phyloP scores from a whole-genome alignment of 768 basidiomycete species.

The Cystofilobasidium bisporidii region DNA sequence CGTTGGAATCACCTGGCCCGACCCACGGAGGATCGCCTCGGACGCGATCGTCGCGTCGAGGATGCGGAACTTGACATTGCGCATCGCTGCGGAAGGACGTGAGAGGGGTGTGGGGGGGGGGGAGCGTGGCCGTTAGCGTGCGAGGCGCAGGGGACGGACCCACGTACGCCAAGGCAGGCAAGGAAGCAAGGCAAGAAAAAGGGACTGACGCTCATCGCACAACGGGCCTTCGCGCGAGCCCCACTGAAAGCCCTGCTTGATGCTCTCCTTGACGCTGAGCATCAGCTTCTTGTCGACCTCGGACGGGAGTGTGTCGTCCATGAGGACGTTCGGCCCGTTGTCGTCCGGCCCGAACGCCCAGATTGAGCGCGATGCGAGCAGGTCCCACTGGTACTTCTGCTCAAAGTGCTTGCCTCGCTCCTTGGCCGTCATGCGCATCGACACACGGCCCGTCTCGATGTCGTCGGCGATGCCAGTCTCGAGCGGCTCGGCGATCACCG shows the following conservation, averaged over 20 bases:
- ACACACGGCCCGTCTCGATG: conserved; percentile 82
- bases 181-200: too few species aligned
- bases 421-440: conserved; percentile 89
- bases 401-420: conserved; percentile 93
- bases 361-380: conserved; percentile 92
- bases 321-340: conserved; percentile 78
- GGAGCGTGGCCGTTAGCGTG: too few species aligned
- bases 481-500: conserved; percentile 97
- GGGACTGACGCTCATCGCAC: conserved; percentile 88
- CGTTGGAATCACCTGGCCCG: conserved; percentile 97
- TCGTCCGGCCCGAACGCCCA: conserved; percentile 99
- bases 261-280: conserved; percentile 78
- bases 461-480: conserved; percentile 94
- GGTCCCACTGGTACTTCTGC: conserved; percentile 95
- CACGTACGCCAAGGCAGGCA: too few species aligned
- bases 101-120: too few species aligned
- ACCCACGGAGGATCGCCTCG: conserved; percentile 95
- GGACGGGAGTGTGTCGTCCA: conserved; percentile 93
- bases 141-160: background rate
- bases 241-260: conserved; percentile 99
- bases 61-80: conserved; percentile 95
- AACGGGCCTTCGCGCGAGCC: conserved; percentile 93
- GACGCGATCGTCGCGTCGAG: conserved; percentile 83
- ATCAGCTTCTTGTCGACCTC: conserved; percentile 92
- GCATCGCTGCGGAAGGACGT: conserved; percentile 59